Conservation (phyloP, 371 early-diverging fungal genomes). For the Gilbertella persicaria region DNA sequence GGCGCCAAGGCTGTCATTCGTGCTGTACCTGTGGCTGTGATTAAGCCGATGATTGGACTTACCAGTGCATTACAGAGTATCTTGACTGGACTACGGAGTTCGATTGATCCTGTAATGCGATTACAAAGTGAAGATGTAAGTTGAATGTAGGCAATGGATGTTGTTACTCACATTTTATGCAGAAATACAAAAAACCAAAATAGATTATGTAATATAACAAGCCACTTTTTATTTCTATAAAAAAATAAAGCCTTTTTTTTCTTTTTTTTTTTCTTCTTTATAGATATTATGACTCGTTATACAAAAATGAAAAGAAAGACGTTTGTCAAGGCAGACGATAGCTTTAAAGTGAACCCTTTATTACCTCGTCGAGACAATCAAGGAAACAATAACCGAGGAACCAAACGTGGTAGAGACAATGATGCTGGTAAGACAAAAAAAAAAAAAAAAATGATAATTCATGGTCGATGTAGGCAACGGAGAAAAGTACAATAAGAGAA, state of each 20-base stretch:
- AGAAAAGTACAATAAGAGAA: conserved; percentile 3
- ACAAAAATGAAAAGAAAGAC: conserved; percentile 64
- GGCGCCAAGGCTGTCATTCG: conserved; percentile 69
- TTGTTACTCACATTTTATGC: not conserved
- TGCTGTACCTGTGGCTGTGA: conserved; percentile 93
- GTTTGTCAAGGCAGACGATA: conserved; percentile 52
- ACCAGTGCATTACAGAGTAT: conserved; percentile 93
- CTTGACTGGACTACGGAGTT: conserved; percentile 86
- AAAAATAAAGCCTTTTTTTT: conserved; percentile 3
- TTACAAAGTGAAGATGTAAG: conserved; percentile 83
- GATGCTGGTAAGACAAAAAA: conserved; percentile 2
- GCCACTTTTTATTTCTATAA: conserved; percentile 7
- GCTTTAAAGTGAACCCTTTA: conserved; percentile 56
- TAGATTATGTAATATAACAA: not conserved
- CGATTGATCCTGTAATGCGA: conserved; percentile 81
- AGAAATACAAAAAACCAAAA: conserved; percentile 15
- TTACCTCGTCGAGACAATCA: conserved; percentile 42
- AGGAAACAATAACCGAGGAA: not conserved
- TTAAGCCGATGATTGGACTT: conserved; percentile 95
- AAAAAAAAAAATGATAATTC: not conserved
- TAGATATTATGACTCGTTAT: conserved; percentile 58
- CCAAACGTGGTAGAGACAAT: conserved; percentile 18
- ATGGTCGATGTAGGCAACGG: not conserved
- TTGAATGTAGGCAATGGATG: no score
- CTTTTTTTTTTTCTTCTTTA: not conserved